Evolutionary conservation across 345 rosid genomes (phyloP), one percentile per base, ranked within the genome.

Genomic region (Nasturtium officinale): DNA sequence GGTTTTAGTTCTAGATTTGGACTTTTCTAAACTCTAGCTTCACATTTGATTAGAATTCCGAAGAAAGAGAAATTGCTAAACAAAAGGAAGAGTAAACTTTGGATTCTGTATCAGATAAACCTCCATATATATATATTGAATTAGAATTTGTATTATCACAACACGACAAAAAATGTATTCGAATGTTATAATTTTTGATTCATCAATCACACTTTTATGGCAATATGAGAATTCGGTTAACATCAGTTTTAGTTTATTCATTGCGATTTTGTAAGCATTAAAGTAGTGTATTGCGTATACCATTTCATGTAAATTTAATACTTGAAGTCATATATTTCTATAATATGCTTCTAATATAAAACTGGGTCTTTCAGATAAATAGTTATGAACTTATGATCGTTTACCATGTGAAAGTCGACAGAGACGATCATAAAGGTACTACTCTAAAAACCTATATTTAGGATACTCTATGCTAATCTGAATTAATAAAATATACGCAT

Each of bases 71-170:
- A 61, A 68, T 25, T 43, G 23, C 46, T 61, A 68, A 62, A 75
- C 56, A 68, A 68, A 61, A 30, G 62, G 7, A 59, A 52, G 57
- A 43, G 70, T 75, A 61, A 53, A 53, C 64, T 26, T 69, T 69
- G 74, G 74, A 26, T 69, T 61, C 43, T 69, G 70, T 76, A 53
- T 35, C 70, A 54, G 65, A 69, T 54, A 62, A 53, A 61, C 70
- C 52, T 68, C 64, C 73, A 42, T 42, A 52, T 2, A 51, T 23
- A 23, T 23, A 23, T 23, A 23, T 42, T 42, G 5, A 42, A 15
- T 15, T 17, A 13, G 9, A 50, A 33, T 54, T 16, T 67, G 61
- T 54, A 29, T 25, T 54, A 29, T 25, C 37, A 30, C 29, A 26
- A 68, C 21, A 68, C 73, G 63, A 68, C 54, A 68, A 55, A 54